These are phyloP conservation scores for Bryoglossum gracile DNA, from an alignment of 495 filamentous ascomycete species.

Conservation along the genomic window DNA sequence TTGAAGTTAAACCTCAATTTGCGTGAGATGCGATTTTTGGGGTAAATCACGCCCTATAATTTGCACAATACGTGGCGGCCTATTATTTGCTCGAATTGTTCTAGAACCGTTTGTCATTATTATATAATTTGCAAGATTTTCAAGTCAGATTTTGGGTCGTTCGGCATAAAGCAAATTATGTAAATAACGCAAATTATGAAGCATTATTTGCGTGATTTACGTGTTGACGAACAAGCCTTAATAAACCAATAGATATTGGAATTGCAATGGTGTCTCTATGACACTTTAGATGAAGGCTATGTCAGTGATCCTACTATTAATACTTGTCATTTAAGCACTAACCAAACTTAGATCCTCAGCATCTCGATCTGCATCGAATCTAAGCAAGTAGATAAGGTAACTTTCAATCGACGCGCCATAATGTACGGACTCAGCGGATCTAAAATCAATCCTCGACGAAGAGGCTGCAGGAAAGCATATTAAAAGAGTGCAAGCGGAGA, in stretches of 20 bases:
- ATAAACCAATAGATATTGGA: neutral
- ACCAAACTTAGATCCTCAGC: constrained; percentile 7
- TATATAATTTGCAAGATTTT: too few relatives aligned
- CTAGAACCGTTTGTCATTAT: too few relatives aligned
- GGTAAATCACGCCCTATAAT: too few relatives aligned
- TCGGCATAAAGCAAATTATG: too few relatives aligned
- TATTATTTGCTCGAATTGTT: too few relatives aligned
- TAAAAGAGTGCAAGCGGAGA: constrained; percentile 13
- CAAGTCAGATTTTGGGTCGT: too few relatives aligned
- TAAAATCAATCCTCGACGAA: constrained; percentile 14
- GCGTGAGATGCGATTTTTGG: too few relatives aligned
- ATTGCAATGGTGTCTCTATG: neutral
- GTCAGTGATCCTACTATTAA: constrained; percentile 2
- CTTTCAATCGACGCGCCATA: constrained; percentile 16
- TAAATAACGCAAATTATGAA: too few relatives aligned
- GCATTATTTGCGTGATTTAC: too few relatives aligned
- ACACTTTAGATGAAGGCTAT: constrained; percentile 12
- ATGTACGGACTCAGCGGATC: constrained; percentile 13
- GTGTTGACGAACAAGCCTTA: too few relatives aligned
- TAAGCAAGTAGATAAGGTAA: neutral
- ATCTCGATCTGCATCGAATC: constrained; percentile 7
- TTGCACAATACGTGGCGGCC: too few relatives aligned
- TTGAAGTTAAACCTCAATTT: too few relatives aligned
- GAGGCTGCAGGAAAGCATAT: constrained; percentile 16
- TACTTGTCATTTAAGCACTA: constrained; percentile 4